Base-by-base conservation (phyloP, 2,329 filamentous ascomycete genomes). In the Penicillium sp. region DNA sequence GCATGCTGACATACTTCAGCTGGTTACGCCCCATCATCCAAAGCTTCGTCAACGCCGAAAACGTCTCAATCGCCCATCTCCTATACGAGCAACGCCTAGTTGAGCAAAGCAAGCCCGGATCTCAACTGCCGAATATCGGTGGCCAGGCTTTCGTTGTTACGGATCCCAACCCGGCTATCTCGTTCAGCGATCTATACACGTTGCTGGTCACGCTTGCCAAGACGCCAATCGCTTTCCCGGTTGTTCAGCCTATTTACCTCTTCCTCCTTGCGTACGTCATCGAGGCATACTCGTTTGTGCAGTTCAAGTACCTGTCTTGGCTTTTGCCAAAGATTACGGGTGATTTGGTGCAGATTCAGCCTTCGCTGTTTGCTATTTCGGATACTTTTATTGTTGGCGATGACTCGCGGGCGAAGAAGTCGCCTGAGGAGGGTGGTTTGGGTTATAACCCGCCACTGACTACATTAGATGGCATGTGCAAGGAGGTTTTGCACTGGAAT, bases 41-140 rank as follows among this genome's bases (percentile, higher is more conserved):
- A 64, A 80, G 78, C 67, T 82, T 80, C 63, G 78, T 82, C 47
- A 74, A 79, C 59, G 76, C 75, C 4, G 77, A 79, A 53, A 85
- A 86, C 67, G 80, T 83, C 58, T 81, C 82, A 10, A 70, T 84
- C 19, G 82, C 78, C 4, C 83, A 86, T 62, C 72, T 85, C 4
- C 72, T 78, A 25, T 81, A 82, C 67, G 83, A 85, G 67, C 76
- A 78, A 19, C 80, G 80, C 6, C 75, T 86, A 1, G 61, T 82
- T 29, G 70, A 75, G 25, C 69, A 72, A 19, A 63, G 62, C 13
- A 39, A 55, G 21, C 60, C 47, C 16, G 52, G 55, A 2, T 57
- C 59, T 35, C 33, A 37, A 5, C 59, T 66, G 1, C 70, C 76
- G 45, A 61, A 75, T 44, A 69, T 70, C 16, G 72, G 74, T 44